Conservation (phyloP, 352 stramenopile species). For the Pythium dissotocum region DNA sequence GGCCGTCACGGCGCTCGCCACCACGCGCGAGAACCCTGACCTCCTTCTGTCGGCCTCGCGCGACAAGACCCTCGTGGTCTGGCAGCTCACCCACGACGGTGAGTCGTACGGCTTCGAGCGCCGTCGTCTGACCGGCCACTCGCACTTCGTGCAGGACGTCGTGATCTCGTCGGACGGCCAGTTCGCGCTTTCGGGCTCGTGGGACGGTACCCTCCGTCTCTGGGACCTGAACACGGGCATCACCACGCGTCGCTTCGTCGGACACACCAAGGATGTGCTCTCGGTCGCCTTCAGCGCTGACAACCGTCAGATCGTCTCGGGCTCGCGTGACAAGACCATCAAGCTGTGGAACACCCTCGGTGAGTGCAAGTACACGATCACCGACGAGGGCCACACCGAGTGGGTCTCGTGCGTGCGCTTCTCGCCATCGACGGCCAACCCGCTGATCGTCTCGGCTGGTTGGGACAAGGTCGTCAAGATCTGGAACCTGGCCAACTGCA, state of each 20-base stretch:
- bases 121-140: constrained; percentile 97
- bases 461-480: constrained; percentile 99
- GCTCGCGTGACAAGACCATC: constrained; percentile 99
- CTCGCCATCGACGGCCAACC: constrained; percentile 94
- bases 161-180: constrained; percentile 99
- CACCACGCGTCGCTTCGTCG: constrained; percentile 98
- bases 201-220: constrained; percentile 98
- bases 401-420: constrained; percentile 99
- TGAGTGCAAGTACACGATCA: constrained; percentile 99
- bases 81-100: constrained; percentile 92
- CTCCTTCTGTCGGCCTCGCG: constrained; percentile 97
- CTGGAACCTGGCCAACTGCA: constrained; percentile 99
- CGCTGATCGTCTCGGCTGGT: constrained; percentile 98
- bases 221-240: constrained; percentile 99
- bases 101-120: constrained; percentile 98
- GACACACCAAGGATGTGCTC: constrained; percentile 99
- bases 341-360: constrained; percentile 99
- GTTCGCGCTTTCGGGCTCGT: constrained; percentile 98
- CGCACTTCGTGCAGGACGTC: constrained; percentile 99
- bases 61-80: constrained; percentile 95
- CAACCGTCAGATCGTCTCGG: constrained; percentile 99
- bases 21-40: constrained; percentile 98
- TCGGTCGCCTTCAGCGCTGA: constrained; percentile 98
- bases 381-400: constrained; percentile 98
- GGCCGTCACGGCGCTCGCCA: constrained; percentile 95